Percentiles rank a stretch among this genome's conserved stretches.
Evolutionary conservation across 176 grass and related monocot species (phyloP).

Genomic region (Oryza brachyantha): DNA sequence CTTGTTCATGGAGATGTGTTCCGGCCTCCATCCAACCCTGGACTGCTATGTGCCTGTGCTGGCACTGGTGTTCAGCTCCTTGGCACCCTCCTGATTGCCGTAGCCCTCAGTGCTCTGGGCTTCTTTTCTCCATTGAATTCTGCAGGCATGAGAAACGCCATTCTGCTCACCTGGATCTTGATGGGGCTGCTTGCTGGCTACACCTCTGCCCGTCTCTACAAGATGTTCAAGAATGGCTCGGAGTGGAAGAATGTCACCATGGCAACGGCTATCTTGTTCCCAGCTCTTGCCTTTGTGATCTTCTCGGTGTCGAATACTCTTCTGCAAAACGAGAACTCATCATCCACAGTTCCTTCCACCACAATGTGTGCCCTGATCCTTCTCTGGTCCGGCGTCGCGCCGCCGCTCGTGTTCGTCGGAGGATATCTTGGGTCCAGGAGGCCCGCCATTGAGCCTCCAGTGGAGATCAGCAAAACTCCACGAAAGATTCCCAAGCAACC

Average conservation of each 20-base stretch:
- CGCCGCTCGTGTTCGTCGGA: constrained; percentile 39
- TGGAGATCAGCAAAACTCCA: constrained; percentile 37
- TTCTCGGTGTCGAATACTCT: constrained; percentile 35
- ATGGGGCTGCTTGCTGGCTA: constrained; percentile 40
- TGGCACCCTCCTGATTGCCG: constrained; percentile 35
- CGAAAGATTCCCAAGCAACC: constrained; percentile 39
- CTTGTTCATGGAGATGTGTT: constrained; percentile 50
- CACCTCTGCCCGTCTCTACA: constrained; percentile 30
- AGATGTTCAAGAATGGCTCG: constrained; percentile 41
- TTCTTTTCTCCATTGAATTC: constrained; percentile 40
- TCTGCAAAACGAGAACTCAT: constrained; percentile 35
- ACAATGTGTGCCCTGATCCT: constrained; percentile 41
- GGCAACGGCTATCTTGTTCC: constrained; percentile 34
- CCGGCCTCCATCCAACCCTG: constrained; percentile 35
- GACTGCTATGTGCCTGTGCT: constrained; percentile 32
- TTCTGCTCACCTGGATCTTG: constrained; percentile 33
- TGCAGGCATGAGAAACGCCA: constrained; percentile 35
- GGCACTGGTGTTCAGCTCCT: constrained; percentile 44
- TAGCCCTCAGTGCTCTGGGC: constrained; percentile 31
- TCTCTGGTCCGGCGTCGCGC: constrained; percentile 33
- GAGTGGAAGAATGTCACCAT: constrained; percentile 42
- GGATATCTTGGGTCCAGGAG: constrained; percentile 38
- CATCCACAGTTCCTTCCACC: constrained; percentile 33
- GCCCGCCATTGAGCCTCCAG: constrained; percentile 29
- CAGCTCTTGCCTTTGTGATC: constrained; percentile 22